Evolutionary conservation across 2,329 filamentous ascomycete species (phyloP).

Genomic region (Pseudocercospora musae): DNA sequence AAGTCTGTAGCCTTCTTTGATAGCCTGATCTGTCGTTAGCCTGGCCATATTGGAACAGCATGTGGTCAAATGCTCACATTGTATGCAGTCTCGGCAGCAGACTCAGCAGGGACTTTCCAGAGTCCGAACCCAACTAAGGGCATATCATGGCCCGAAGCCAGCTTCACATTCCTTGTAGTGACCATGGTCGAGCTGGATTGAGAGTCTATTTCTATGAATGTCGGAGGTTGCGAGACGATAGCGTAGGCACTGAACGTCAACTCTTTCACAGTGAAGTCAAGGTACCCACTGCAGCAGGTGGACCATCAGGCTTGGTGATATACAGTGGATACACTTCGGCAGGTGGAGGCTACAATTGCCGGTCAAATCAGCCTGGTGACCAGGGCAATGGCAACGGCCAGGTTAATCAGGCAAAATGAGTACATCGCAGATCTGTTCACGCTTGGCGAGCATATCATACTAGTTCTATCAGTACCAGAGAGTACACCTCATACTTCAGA

Average conservation of each 20-base stretch:
- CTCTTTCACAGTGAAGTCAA: neutral
- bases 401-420: neutral
- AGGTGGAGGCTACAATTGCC: neutral
- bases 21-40: conserved; percentile 34
- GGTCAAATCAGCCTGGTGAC: neutral
- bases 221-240: neutral
- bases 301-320: neutral
- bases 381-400: neutral
- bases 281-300: neutral
- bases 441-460: too few relatives aligned
- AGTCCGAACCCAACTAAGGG: conserved; percentile 70
- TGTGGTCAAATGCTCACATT: conserved; percentile 46
- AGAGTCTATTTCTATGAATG: neutral
- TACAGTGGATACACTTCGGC: neutral
- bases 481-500: too few relatives aligned
- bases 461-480: too few relatives aligned
- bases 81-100: conserved; percentile 69
- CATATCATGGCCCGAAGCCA: conserved; percentile 48
- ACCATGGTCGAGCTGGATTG: neutral
- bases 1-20: conserved; percentile 54
- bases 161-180: conserved; percentile 7
- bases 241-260: too few relatives aligned
- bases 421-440: too few relatives aligned
- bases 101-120: conserved; percentile 72
- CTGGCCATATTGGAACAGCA: too few relatives aligned